Evolutionary conservation across 2,329 filamentous ascomycete species (phyloP), one percentile per base, ranked within the genome.

Genomic region (Neoascochyta sp.): DNA sequence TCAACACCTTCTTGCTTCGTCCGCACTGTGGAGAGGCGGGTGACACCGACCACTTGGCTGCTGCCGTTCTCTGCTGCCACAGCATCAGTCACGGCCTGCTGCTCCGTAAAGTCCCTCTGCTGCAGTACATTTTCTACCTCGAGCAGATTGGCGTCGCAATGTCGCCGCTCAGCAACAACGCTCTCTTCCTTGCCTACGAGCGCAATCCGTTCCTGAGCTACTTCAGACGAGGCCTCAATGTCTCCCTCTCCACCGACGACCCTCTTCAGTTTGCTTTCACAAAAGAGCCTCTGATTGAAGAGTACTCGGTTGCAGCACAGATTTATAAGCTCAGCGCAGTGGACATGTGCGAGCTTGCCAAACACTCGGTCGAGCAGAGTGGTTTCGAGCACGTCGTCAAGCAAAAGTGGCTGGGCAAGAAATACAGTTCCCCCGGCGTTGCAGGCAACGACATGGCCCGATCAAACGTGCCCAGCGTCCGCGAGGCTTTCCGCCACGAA

Each of bases 101-200:
- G 32, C 75, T 98, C 21, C 83, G 92, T 41, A 98, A 98, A 60
- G 89, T 96, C 3, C 92, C 92, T 2, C 68, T 98, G 38, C 68
- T 98, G 32, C 92, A 98, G 63, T 98, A 98, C 63, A 80, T 96
- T 28, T 98, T 95, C 68, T 98, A 98, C 54, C 78, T 98, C 12
- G 89, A 98, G 57, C 90, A 96, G 58, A 95, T 98, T 41, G 92
- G 92, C 35, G 92, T 98, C 42, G 92, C 92, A 39, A 98, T 98
- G 92, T 96, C 90, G n/a, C 92, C 92, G 3, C 74, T 98, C 24
- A 95, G 88, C 63, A 98, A 98, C 69, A 98, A 98, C 52, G 92
- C 92, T 0, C 68, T 98, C 17, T 98, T 98, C 67, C 69, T 98
- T 29, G 88, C 90, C 1, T 96, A 98, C 56, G 92, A 98, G 63